A percentile compares a stretch with the other conserved stretches of the same genome.
Conservation (phyloP, 352 stramenopile genomes). For the Hyaloperonospora brassicae region DNA sequence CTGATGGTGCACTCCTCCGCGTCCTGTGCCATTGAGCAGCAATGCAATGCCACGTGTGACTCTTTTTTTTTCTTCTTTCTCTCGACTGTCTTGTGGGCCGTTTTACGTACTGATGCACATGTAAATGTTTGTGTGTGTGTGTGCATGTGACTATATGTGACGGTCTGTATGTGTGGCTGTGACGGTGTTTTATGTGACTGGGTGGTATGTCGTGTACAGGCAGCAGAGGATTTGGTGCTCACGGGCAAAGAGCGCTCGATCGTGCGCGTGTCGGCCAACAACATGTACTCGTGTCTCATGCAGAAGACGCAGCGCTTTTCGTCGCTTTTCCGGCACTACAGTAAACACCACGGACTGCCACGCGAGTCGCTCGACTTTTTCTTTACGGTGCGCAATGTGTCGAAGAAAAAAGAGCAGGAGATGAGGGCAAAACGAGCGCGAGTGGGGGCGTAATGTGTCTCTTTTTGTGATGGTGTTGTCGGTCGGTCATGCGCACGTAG, state of each 20-base stretch:
- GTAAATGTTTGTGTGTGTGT: too few species aligned
- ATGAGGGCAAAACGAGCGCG: too few species aligned
- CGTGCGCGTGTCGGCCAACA: constrained; percentile 76
- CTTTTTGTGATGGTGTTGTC: not conserved
- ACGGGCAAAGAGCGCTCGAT: constrained; percentile 76
- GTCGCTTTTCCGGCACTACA: constrained; percentile 96
- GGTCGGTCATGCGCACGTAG: constrained; percentile 19
- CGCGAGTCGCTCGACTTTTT: constrained; percentile 97
- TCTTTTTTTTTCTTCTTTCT: too few species aligned
- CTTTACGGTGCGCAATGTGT: constrained; percentile 78
- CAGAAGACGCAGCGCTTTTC: constrained; percentile 97
- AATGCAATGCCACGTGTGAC: too few species aligned
- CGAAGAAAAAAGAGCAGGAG: constrained; percentile 1
- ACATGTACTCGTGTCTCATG: constrained; percentile 94
- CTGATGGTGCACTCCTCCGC: too few species aligned
- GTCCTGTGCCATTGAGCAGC: too few species aligned
- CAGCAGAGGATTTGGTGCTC: constrained; percentile 66
- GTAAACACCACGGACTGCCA: constrained; percentile 95
- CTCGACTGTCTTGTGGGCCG: too few species aligned
- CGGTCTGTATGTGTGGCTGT: too few species aligned
- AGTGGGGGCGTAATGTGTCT: too few species aligned
- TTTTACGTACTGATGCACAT: too few species aligned
- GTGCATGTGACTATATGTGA: too few species aligned
- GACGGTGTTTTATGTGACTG: too few species aligned
- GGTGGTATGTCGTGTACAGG: not conserved